These are phyloP conservation scores for Hymenoscyphus scutula DNA, from an alignment of 2,329 filamentous ascomycete species.

Conservation along the genomic window DNA sequence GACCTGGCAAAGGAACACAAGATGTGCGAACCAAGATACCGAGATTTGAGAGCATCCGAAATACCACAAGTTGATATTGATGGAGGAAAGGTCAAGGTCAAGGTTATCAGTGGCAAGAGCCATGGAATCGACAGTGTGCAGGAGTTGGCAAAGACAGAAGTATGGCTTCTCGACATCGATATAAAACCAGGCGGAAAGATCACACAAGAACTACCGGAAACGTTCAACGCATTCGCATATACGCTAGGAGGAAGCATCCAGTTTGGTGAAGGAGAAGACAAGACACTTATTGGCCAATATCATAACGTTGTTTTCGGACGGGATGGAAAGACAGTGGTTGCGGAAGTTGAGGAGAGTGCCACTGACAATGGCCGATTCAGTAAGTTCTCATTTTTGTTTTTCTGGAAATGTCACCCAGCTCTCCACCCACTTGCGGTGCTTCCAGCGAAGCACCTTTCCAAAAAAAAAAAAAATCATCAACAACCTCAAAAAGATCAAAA, in stretches of 20 bases:
- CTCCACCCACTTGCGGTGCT: background rate
- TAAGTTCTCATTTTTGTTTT: constrained; percentile 21
- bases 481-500: background rate
- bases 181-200: constrained; percentile 77
- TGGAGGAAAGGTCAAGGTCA: constrained; percentile 72
- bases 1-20: constrained; percentile 82
- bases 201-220: constrained; percentile 69
- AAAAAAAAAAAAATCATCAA: constrained; percentile 13
- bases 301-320: constrained; percentile 89
- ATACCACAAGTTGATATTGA: constrained; percentile 74
- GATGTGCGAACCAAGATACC: constrained; percentile 85
- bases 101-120: constrained; percentile 84
- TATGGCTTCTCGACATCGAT: constrained; percentile 89
- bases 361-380: constrained; percentile 48
- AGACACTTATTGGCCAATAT: constrained; percentile 62
- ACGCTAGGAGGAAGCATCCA: constrained; percentile 70
- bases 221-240: constrained; percentile 91
- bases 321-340: constrained; percentile 71
- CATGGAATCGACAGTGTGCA: constrained; percentile 83
- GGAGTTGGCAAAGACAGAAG: constrained; percentile 91
- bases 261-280: constrained; percentile 54
- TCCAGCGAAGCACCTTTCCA: background rate
- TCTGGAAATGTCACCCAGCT: background rate
- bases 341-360: constrained; percentile 65
- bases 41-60: constrained; percentile 75